Conservation (phyloP, 371 early-diverging fungal species). For the Dichotomocladium elegans region DNA sequence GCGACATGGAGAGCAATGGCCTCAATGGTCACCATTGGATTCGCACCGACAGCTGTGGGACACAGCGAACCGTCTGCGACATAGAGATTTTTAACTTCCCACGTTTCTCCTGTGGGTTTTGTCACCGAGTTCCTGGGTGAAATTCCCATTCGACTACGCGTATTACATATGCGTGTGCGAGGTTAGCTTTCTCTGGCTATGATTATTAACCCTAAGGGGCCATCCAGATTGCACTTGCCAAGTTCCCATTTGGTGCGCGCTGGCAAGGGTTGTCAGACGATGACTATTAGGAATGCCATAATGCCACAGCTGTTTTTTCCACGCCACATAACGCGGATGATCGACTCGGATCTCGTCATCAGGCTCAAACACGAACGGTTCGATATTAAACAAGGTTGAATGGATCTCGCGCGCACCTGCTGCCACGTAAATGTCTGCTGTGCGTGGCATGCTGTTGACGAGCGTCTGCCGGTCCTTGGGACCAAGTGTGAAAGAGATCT, state of each 20-base stretch:
- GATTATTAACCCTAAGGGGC: neutral
- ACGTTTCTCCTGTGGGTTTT: slow-evolving; percentile 64
- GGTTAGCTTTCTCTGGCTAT: neutral
- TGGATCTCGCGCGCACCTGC: slow-evolving; percentile 63
- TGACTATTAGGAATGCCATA: slow-evolving; percentile 12
- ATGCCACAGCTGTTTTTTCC: slow-evolving; percentile 10
- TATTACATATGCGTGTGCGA: no score
- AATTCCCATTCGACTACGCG: slow-evolving; percentile 57
- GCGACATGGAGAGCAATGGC: slow-evolving; percentile 42
- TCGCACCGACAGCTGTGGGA: slow-evolving; percentile 69
- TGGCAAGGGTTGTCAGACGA: slow-evolving; percentile 14
- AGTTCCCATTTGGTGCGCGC: slow-evolving; percentile 58
- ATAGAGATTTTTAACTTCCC: slow-evolving; percentile 65
- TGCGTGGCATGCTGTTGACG: slow-evolving; percentile 38
- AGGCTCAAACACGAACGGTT: slow-evolving; percentile 27
- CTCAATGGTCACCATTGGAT: slow-evolving; percentile 66
- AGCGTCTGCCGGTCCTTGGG: slow-evolving; percentile 44
- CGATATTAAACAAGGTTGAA: slow-evolving; percentile 35
- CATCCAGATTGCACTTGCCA: slow-evolving; percentile 33
- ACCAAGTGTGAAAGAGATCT: slow-evolving; percentile 39
- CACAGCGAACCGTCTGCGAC: slow-evolving; percentile 68
- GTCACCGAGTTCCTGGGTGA: slow-evolving; percentile 46
- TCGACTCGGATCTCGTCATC: slow-evolving; percentile 20
- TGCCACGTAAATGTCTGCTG: slow-evolving; percentile 50
- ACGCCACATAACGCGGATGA: slow-evolving; percentile 22